Conservation (phyloP, 257 asterid species). For the Solanum neorickii region DNA sequence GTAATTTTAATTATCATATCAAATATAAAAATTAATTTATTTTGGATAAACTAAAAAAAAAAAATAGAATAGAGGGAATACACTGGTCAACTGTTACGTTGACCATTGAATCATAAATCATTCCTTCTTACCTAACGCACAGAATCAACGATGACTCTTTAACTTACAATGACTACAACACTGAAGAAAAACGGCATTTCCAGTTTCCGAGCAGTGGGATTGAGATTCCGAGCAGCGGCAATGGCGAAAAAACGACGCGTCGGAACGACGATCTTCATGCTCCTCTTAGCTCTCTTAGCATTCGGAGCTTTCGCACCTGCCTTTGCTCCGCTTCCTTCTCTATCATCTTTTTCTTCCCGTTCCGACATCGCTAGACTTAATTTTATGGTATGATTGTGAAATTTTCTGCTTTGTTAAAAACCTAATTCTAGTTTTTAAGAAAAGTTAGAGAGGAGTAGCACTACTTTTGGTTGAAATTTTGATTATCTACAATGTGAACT, state of each 20-base stretch:
- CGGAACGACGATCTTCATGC: slow-evolving; percentile 12
- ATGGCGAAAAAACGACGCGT: slow-evolving; percentile 25
- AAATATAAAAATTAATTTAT: too few species aligned
- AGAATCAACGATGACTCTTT: not conserved
- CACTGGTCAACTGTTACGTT: not conserved
- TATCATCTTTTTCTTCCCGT: slow-evolving; percentile 9
- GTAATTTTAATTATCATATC: not conserved
- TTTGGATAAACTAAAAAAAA: not conserved
- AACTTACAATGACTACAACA: not conserved
- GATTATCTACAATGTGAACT: not conserved
- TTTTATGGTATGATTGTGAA: not conserved
- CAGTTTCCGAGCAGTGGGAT: not conserved
- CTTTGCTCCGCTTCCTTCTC: slow-evolving; percentile 58
- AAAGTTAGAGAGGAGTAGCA: not conserved
- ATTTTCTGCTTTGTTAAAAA: not conserved
- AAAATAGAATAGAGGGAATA: too few species aligned
- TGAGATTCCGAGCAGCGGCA: not conserved
- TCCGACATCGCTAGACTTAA: not conserved
- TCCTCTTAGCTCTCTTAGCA: slow-evolving; percentile 26
- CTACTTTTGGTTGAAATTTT: not conserved
- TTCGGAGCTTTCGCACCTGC: slow-evolving; percentile 29
- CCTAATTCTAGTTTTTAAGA: not conserved
- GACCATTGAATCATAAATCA: not conserved
- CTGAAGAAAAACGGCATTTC: not conserved
- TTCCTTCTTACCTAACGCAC: not conserved